phyloP scores from a whole-genome alignment of 2,329 filamentous ascomycete species.

The Penicillium sp. region DNA sequence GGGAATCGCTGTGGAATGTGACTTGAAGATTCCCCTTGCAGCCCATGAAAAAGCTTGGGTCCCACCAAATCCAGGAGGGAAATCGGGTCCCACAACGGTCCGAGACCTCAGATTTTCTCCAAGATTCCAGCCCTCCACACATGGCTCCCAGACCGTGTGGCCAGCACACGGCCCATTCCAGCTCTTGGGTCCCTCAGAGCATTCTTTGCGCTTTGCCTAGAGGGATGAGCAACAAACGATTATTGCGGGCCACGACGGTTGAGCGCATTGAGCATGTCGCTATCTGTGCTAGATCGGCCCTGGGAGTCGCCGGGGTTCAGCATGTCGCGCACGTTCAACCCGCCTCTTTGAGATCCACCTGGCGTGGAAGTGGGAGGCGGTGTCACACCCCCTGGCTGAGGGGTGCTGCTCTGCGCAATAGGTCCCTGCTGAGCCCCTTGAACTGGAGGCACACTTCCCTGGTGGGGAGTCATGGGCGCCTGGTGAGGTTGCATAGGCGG shows the following conservation, averaged over 20 bases:
- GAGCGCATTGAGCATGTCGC: slow-evolving; percentile 52
- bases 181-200: slow-evolving; percentile 2
- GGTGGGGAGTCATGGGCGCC: slow-evolving; percentile 27
- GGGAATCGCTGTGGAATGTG: slow-evolving; percentile 1
- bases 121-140: slow-evolving; percentile 14
- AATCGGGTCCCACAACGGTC: slow-evolving; percentile 7
- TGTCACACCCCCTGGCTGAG: slow-evolving; percentile 33
- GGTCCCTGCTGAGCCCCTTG: background rate
- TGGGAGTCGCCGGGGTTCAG: slow-evolving; percentile 45
- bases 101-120: slow-evolving; percentile 14
- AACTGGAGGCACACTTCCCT: slow-evolving; percentile 10
- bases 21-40: slow-evolving; percentile 1
- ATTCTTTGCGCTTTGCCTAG: background rate
- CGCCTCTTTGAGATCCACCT: slow-evolving; percentile 38
- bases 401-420: slow-evolving; percentile 5
- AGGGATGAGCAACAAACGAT: slow-evolving; percentile 16
- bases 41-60: background rate
- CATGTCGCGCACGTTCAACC: slow-evolving; percentile 53
- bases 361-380: slow-evolving; percentile 44
- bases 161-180: slow-evolving; percentile 27
- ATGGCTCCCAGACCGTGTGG: slow-evolving; percentile 25
- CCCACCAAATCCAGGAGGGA: background rate
- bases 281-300: slow-evolving; percentile 50
- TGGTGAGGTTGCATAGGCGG: slow-evolving; percentile 37
- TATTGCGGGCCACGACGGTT: slow-evolving; percentile 43